Evolutionary conservation across 202 grass and related monocot species (phyloP), one percentile per base, ranked within the genome.

Genomic region (Schoenoplectus tabernaemontani): DNA sequence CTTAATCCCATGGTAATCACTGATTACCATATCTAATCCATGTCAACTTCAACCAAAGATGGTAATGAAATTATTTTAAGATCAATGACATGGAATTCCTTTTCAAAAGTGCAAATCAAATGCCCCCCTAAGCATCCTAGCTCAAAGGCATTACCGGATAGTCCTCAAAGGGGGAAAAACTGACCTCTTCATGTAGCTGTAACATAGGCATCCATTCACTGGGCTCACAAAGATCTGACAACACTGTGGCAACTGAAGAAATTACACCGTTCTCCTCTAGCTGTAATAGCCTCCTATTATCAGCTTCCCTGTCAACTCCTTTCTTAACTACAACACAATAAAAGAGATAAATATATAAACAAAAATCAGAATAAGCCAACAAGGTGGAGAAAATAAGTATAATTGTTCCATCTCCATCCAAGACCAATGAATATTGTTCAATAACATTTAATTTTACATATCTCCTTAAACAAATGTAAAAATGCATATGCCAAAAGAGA

Each of bases 261-360:
- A 91, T 86, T 79, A 93, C 85, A 83, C 93, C 93, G 87, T 91
- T 93, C 86, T 93, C 90, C 88, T 97, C 93, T 86, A 97, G 86
- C 59, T 84, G 85, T 76, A 97, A 83, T 46, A 97, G 80, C 80
- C 83, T 78, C 34, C 85, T 72, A 78, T 93, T 80, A 77, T 97
- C 93, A 81, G 83, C 83, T 79, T 97, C 88, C 76, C 82, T 90
- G 80, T 87, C 80, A 57, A 81, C 72, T 83, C 82, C 60, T 39
- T 65, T 80, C 8, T 64, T 80, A 48, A 80, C 77, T 80, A 80
- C 37, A 48, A 59, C 7, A 73, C 22, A 76, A 76, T 36, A 33
- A 56, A 54, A 23, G 7, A 28, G 13, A 32, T 24, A 42, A 79
- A 63, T 16, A 30, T n/a, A 30, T 8, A 44, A 76, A 53, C 22